Base-by-base conservation (phyloP, 1,284 basidiomycete genomes). In the Ganoderma sinense region DNA sequence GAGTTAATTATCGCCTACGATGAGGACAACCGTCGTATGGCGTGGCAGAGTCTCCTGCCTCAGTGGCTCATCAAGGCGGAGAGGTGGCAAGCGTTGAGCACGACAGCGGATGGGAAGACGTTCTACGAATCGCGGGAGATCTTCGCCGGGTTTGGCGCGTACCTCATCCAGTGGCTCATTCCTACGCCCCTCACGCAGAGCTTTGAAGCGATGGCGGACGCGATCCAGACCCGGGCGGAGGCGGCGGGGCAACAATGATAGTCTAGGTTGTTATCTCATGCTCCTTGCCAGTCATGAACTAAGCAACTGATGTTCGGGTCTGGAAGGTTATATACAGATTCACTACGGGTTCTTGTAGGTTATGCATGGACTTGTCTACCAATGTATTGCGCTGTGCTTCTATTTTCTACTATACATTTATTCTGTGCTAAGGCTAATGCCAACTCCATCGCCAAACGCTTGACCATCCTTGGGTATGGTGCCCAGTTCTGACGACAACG, bases 51-150 rank as follows among this genome's bases (percentile, higher is more conserved):
- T 43, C 71, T 80, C 29, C 78, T 81, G 1, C 79, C 82, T 16
- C 59, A 68, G 1, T 90, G 87, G 83, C 71, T 91, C 18, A 65
- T 93, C 40, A 74, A 74, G 26, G 80, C 87, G 0, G 85, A 89
- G 71, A 84, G 92, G 36, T 92, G 91, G 91, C 92, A 94, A 78
- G 82, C 82, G 68, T 76, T 94, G 64, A 86, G 82, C 33, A 82
- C 84, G 26, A 83, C 83, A 10, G 82, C 81, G 20, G 84, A 81
- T 36, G 89, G 86, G 43, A 85, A 85, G 80, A 90, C 89, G 40
- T 84, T 84, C 64, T 93, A 93, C 74, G 89, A 92, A 78, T 88
- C 86, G 6, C 80, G 85, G n/a, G 89, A 91, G 76, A 86, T 87
- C 40, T 92, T 92, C 69, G 78, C 78, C 14, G 91, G 92, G 0